Evolutionary conservation across 176 grass and related monocot genomes (phyloP), one percentile per base, ranked within the genome.

Genomic region (Oryza punctata): DNA sequence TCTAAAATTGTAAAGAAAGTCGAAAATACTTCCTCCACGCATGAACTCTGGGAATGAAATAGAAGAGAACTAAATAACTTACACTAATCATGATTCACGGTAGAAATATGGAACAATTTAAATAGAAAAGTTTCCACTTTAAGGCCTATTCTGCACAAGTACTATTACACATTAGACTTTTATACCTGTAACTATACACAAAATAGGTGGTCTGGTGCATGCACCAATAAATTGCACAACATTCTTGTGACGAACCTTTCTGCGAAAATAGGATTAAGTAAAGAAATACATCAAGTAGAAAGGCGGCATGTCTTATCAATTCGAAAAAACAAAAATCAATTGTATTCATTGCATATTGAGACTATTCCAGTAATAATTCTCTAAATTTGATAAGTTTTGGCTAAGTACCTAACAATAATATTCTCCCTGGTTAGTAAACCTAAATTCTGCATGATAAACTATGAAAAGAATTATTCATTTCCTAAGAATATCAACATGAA

Each of bases 191-290:
- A 98, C 82, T 84, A 98, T 93, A 93, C 92, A 98, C 81, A 98
- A 88, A 87, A 81, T 78, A 65, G 96, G 92, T 87, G 92, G 92
- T 86, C 73, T 93, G 27, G 90, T 98, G 82, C 92, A 93, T 84
- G 96, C 96, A 86, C 95, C 95, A 73, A 98, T 95, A 80, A 98
- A 98, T 69, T 94, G 95, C 78, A 97, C 92, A 64, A 98, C 96
- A 93, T 98, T 95, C 85, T 93, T 98, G 85, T 98, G 96, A 70
- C 92, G 90, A 74, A 98, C 96, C 85, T 95, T 98, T 77, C 96
- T 98, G 90, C 64, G 29, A 82, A 90, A 88, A 73, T 65, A 67
- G 72, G 45, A 65, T 76, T 33, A 70, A 81, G 24, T 77, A 63
- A 71, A 16, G 46, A 70, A 54, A 59, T 65, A 89, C 12, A 65